These are phyloP conservation scores for Hyparrhenia diplandra DNA, from an alignment of 176 grass and related monocot genomes.

Conservation along the genomic window DNA sequence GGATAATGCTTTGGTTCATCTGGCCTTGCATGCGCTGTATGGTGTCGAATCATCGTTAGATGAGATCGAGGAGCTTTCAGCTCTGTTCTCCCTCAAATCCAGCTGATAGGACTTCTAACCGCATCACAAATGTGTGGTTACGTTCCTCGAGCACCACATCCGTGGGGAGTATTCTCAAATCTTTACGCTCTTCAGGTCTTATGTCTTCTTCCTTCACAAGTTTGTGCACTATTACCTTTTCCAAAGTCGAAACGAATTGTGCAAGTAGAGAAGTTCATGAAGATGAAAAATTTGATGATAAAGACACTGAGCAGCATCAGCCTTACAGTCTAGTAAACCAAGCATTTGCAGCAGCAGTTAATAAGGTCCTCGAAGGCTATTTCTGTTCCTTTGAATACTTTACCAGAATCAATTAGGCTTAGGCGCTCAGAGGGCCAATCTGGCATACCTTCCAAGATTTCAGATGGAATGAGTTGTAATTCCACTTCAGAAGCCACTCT, in stretches of 20 bases:
- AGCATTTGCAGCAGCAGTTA: constrained; percentile 76
- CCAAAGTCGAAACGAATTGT: constrained; percentile 28
- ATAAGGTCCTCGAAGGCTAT: constrained; percentile 89
- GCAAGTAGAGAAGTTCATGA: constrained; percentile 19
- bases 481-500: constrained; percentile 65
- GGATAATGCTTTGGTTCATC: constrained; percentile 70
- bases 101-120: constrained; percentile 68
- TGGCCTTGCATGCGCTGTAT: constrained; percentile 69
- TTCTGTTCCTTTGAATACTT: constrained; percentile 82
- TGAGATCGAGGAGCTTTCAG: constrained; percentile 72
- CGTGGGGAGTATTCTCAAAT: constrained; percentile 73
- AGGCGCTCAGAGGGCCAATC: constrained; percentile 36
- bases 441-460: constrained; percentile 14
- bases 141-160: constrained; percentile 62
- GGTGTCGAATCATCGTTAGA: constrained; percentile 74
- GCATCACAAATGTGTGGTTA: constrained; percentile 70
- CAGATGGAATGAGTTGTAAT: constrained; percentile 26
- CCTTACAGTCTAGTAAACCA: constrained; percentile 84
- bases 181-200: constrained; percentile 51
- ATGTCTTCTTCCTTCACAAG: constrained; percentile 76
- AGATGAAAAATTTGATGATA: constrained; percentile 24
- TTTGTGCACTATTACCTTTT: constrained; percentile 78
- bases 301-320: constrained; percentile 17
- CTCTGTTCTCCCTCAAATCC: constrained; percentile 58
- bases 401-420: constrained; percentile 64